phyloP scores from a whole-genome alignment of 208 protist species.

The Crithidia mellificae region DNA sequence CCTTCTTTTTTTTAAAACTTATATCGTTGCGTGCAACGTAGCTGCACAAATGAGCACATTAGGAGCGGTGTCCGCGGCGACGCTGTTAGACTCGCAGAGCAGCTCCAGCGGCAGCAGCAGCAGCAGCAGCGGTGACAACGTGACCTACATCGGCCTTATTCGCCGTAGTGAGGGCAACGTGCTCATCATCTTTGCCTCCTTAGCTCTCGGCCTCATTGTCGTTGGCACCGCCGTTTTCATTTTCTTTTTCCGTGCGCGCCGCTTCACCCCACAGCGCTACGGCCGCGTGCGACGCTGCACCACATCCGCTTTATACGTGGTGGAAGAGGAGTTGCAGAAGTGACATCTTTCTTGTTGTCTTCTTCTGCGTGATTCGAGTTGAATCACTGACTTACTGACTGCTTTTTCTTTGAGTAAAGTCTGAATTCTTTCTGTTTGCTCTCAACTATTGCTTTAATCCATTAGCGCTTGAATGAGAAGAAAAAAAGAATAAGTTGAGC shows the following conservation, averaged over 20 bases:
- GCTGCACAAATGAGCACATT: too few species aligned
- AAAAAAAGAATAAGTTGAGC: too few species aligned
- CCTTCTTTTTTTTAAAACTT: too few species aligned
- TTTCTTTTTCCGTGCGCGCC: constrained; percentile 27
- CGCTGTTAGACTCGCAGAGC: background rate
- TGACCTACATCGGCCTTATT: constrained; percentile 33
- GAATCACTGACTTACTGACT: too few species aligned
- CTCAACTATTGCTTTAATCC: too few species aligned
- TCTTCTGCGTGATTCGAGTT: too few species aligned
- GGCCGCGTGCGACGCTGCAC: constrained; percentile 26
- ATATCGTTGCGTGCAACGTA: too few species aligned
- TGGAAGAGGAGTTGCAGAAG: background rate
- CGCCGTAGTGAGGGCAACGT: constrained; percentile 32
- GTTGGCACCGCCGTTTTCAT: constrained; percentile 30
- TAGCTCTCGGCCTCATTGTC: constrained; percentile 41
- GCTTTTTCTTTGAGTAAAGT: too few species aligned
- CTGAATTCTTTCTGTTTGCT: too few species aligned
- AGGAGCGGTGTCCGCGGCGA: background rate
- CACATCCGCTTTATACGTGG: background rate
- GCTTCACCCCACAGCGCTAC: constrained; percentile 27
- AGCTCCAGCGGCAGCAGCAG: constrained; percentile 11
- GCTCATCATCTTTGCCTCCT: constrained; percentile 40
- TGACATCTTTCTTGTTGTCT: background rate
- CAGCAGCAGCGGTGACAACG: background rate
- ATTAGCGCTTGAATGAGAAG: too few species aligned